Conservation (phyloP, 805 yeast species). For the Candida xiaguanensis region DNA sequence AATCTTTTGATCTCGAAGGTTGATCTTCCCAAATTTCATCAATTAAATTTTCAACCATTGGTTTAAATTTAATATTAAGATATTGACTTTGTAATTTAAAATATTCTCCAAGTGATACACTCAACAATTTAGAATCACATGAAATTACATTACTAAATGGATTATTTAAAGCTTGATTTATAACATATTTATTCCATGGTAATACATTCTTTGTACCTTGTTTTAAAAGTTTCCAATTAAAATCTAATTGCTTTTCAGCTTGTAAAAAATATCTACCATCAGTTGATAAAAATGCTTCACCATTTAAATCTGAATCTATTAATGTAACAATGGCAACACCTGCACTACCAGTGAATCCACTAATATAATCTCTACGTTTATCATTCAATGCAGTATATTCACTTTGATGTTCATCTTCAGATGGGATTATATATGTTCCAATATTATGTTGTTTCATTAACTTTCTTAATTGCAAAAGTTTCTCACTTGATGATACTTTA, state of each 20-base stretch:
- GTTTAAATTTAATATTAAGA: constrained; percentile 22
- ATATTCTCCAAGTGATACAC: constrained; percentile 43
- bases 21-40: constrained; percentile 37
- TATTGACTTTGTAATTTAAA: constrained; percentile 22
- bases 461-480: constrained; percentile 57
- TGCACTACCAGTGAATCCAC: constrained; percentile 91
- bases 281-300: constrained; percentile 79
- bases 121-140: constrained; percentile 76
- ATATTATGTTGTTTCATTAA: constrained; percentile 61
- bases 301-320: constrained; percentile 41
- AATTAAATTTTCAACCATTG: constrained; percentile 30
- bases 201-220: constrained; percentile 71
- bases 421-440: constrained; percentile 73
- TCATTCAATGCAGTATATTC: constrained; percentile 84
- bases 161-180: constrained; percentile 53
- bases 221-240: constrained; percentile 74
- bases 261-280: constrained; percentile 95
- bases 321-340: constrained; percentile 83
- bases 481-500: constrained; percentile 48
- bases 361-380: constrained; percentile 75
- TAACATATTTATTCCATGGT: constrained; percentile 75
- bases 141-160: constrained; percentile 57
- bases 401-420: constrained; percentile 92
- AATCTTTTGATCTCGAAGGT: constrained; percentile 31
- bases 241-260: constrained; percentile 78